A percentile compares a stretch with the other conserved stretches of the same genome.
Conservation (phyloP, 2,329 filamentous ascomycete species). For the Phyllosticta citriasiana region DNA sequence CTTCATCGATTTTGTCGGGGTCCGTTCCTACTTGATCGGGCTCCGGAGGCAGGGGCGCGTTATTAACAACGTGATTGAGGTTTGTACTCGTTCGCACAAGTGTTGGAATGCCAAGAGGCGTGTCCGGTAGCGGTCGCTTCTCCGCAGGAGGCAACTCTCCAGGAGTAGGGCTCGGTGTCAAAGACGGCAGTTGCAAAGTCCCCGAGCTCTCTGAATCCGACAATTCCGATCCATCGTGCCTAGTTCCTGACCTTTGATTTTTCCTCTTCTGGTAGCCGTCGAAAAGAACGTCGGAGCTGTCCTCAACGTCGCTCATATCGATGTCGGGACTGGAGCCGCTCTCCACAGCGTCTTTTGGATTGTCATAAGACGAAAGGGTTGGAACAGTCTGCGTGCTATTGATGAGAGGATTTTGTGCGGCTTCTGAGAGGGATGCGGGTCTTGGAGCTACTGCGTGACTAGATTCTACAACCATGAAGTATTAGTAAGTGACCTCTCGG, state of each 20-base stretch:
- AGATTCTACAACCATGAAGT: neutral
- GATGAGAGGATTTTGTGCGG: conserved; percentile 30
- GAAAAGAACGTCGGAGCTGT: neutral
- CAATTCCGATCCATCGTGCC: conserved; percentile 30
- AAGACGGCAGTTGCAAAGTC: conserved; percentile 18
- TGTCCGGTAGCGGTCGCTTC: neutral
- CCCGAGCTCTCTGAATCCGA: conserved; percentile 17
- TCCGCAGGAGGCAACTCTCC: neutral
- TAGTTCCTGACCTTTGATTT: conserved; percentile 10
- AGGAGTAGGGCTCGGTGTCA: conserved; percentile 16
- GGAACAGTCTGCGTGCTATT: conserved; percentile 34
- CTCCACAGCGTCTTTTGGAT: neutral
- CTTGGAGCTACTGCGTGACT: neutral
- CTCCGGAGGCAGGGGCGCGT: conserved; percentile 3
- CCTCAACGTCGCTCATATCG: conserved; percentile 17
- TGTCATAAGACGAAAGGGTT: conserved; percentile 18
- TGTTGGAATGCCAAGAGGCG: neutral
- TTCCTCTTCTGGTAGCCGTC: neutral
- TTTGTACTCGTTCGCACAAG: neutral
- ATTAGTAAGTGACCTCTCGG: neutral
- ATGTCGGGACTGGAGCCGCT: conserved; percentile 1
- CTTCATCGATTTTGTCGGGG: neutral
- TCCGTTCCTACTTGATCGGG: neutral
- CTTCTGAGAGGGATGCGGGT: conserved; percentile 14
- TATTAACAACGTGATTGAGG: conserved; percentile 1